A percentile compares a stretch with the other conserved stretches of the same genome.
Conservation (phyloP, 371 early-diverging fungal genomes). For the Enterospora canceri region DNA sequence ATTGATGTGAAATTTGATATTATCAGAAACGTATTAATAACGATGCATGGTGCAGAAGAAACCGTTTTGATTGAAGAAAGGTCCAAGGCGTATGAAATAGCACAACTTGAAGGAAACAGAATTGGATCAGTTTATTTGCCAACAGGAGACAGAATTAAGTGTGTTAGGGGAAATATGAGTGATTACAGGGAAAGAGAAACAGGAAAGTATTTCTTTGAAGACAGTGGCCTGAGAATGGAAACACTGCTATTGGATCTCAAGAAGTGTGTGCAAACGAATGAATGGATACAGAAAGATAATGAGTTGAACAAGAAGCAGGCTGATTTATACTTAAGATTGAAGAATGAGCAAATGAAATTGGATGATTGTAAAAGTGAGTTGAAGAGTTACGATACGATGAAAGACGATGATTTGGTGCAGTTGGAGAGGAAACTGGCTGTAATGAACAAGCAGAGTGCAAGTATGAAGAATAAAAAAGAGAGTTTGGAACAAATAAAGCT, state of each 20-base stretch:
- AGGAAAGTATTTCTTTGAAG: constrained; percentile 46
- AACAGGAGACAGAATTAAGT: constrained; percentile 52
- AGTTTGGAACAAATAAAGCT: constrained; percentile 1
- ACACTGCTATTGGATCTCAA: background rate
- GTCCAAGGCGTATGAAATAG: constrained; percentile 46
- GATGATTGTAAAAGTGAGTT: constrained; percentile 6
- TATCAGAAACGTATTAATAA: constrained; percentile 48
- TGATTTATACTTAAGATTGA: background rate
- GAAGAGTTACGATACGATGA: constrained; percentile 19
- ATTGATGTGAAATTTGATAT: constrained; percentile 22
- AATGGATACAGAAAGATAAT: background rate
- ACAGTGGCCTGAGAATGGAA: constrained; percentile 8
- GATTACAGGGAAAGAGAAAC: constrained; percentile 44
- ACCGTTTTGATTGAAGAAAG: constrained; percentile 49
- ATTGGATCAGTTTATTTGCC: constrained; percentile 50
- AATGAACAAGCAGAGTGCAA: constrained; percentile 18
- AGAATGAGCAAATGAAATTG: background rate
- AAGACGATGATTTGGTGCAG: constrained; percentile 24
- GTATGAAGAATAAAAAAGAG: constrained; percentile 23
- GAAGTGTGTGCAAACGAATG: background rate
- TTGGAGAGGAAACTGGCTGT: constrained; percentile 37
- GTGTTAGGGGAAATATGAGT: constrained; percentile 40
- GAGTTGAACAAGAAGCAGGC: background rate
- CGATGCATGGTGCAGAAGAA: constrained; percentile 47
- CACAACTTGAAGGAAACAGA: constrained; percentile 24